These are phyloP conservation scores for Taiwanofungus camphoratus DNA, from an alignment of 1,284 basidiomycete species.

Conservation along the genomic window DNA sequence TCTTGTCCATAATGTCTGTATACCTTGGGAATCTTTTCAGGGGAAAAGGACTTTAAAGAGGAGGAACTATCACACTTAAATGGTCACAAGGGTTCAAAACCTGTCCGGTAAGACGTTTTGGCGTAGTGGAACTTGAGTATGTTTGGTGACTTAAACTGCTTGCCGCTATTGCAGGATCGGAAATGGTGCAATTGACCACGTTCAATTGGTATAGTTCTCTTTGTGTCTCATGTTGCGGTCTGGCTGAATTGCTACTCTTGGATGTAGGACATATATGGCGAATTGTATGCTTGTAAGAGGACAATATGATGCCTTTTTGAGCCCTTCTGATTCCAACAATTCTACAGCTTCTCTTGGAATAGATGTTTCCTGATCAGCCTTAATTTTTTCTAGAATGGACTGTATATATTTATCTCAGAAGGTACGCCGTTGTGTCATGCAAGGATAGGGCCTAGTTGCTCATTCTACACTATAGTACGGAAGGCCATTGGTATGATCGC, in stretches of 20 bases:
- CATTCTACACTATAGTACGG: slow-evolving; percentile 33
- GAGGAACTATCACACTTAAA: slow-evolving; percentile 78
- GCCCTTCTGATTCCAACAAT: not conserved
- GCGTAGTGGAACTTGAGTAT: not conserved
- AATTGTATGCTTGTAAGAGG: slow-evolving; percentile 52
- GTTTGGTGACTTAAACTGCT: not conserved
- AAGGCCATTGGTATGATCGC: slow-evolving; percentile 35
- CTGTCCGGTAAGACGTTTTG: slow-evolving; percentile 60
- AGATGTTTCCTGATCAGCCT: not conserved
- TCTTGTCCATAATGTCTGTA: not conserved
- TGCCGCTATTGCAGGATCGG: slow-evolving; percentile 73
- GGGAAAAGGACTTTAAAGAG: slow-evolving; percentile 80
- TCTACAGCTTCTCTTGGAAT: not conserved
- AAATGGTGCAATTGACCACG: slow-evolving; percentile 85
- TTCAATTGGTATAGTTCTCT: slow-evolving; percentile 65
- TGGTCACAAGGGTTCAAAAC: slow-evolving; percentile 80
- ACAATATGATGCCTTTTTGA: not conserved
- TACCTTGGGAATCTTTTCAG: slow-evolving; percentile 27
- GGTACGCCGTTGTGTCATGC: slow-evolving; percentile 37
- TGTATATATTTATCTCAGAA: slow-evolving; percentile 94
- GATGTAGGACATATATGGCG: slow-evolving; percentile 84
- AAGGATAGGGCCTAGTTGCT: not conserved
- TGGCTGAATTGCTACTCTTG: not conserved
- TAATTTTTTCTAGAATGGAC: slow-evolving; percentile 69
- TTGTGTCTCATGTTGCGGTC: not conserved